phyloP scores from a whole-genome alignment of 441 rosid genomes.

The Erodium texanum region DNA sequence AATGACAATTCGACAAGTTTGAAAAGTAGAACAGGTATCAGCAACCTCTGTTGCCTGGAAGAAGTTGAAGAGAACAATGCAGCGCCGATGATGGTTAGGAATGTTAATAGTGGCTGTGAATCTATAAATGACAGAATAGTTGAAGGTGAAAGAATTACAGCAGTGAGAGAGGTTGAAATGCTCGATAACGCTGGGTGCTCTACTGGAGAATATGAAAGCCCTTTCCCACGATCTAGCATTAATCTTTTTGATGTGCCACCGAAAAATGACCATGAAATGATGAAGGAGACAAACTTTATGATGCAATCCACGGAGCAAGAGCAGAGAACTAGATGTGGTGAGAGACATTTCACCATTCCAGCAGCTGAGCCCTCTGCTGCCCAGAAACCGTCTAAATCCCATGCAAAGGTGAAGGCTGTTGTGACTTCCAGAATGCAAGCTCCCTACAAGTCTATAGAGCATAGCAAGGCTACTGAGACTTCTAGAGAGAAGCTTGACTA shows the following conservation, averaged over 20 bases:
- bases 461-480: conserved; percentile 22
- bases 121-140: conserved; percentile 10
- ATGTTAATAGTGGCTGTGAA: conserved; percentile 10
- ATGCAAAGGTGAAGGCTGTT: conserved; percentile 23
- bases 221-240: conserved; percentile 14
- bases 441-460: conserved; percentile 25
- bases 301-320: conserved; percentile 19
- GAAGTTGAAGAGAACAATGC: conserved; percentile 16
- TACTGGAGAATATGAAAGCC: conserved; percentile 19
- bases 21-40: conserved; percentile 7
- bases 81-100: conserved; percentile 10
- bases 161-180: conserved; percentile 15
- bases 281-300: conserved; percentile 24
- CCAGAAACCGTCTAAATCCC: conserved; percentile 24
- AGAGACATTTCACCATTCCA: conserved; percentile 15
- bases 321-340: conserved; percentile 15
- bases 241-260: conserved; percentile 17
- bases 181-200: conserved; percentile 18
- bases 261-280: conserved; percentile 24
- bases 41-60: conserved; percentile 14
- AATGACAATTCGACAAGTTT: conserved; percentile 18
- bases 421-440: conserved; percentile 30
- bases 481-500: conserved; percentile 31
- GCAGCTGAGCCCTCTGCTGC: conserved; percentile 19
- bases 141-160: conserved; percentile 18